These are phyloP conservation scores for Fraxinus excelsior DNA, from an alignment of 257 asterid species.

Conservation along the genomic window DNA sequence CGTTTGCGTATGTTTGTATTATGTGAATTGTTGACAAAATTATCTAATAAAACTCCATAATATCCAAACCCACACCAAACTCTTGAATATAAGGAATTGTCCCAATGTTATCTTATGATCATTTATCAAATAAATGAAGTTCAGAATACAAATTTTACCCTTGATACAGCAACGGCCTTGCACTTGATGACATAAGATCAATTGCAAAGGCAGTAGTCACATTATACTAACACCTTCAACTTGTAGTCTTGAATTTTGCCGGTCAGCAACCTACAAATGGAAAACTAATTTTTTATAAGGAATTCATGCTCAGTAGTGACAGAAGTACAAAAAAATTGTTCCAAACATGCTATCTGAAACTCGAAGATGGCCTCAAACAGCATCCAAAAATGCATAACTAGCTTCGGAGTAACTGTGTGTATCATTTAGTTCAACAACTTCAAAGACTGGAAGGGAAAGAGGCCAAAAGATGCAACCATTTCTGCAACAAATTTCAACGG, in stretches of 20 bases:
- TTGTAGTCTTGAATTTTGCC: slow-evolving; percentile 62
- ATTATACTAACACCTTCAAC: slow-evolving; percentile 42
- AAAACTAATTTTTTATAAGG: slow-evolving; percentile 66
- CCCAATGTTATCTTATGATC: too few species aligned
- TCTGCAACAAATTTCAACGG: slow-evolving; percentile 75
- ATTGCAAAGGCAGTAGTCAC: too few species aligned
- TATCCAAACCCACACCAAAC: too few species aligned
- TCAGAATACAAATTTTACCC: too few species aligned
- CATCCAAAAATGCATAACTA: slow-evolving; percentile 79
- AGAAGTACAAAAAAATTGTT: slow-evolving; percentile 61
- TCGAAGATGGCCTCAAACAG: slow-evolving; percentile 74
- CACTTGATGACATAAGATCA: too few species aligned
- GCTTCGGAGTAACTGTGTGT: slow-evolving; percentile 54
- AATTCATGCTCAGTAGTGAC: slow-evolving; percentile 62
- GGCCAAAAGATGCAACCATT: slow-evolving; percentile 70
- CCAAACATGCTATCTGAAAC: slow-evolving; percentile 40
- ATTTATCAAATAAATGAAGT: too few species aligned
- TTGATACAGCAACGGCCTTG: too few species aligned
- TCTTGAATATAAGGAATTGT: too few species aligned
- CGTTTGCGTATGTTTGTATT: too few species aligned
- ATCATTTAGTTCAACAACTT: slow-evolving; percentile 68
- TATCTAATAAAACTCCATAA: too few species aligned
- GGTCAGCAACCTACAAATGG: slow-evolving; percentile 52
- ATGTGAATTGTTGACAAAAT: too few species aligned
- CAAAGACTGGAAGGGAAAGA: slow-evolving; percentile 72